Conservation (phyloP, 306 rosid genomes). For the Geum urbanum region DNA sequence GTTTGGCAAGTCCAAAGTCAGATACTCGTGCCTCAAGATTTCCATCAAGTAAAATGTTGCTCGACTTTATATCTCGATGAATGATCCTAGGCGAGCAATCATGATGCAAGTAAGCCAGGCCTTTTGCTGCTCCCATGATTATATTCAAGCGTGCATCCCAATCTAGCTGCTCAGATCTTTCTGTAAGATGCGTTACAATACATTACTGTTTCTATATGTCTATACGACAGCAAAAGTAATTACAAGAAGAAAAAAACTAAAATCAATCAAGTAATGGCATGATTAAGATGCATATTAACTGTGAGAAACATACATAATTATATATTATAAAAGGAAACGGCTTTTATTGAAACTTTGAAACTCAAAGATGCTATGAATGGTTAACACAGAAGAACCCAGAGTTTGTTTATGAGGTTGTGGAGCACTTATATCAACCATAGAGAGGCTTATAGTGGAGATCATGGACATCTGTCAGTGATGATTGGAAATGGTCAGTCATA, state of each 20-base stretch:
- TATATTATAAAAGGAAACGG: no score
- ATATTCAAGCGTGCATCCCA: slow-evolving; percentile 97
- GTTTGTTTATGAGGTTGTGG: no score
- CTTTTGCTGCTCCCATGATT: slow-evolving; percentile 97
- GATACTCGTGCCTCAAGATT: slow-evolving; percentile 95
- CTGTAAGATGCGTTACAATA: slow-evolving; percentile 42
- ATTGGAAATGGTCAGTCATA: no score
- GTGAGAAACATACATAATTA: no score
- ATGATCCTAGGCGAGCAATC: slow-evolving; percentile 97
- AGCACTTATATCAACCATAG: no score
- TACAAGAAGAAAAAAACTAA: not conserved
- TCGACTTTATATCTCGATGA: slow-evolving; percentile 95
- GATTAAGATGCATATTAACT: no score
- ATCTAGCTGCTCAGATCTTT: slow-evolving; percentile 83
- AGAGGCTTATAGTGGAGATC: no score
- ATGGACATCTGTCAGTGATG: no score
- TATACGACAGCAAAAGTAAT: not conserved
- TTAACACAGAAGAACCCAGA: no score
- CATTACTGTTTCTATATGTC: slow-evolving; percentile 25
- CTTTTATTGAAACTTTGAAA: no score
- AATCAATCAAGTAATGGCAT: no score
- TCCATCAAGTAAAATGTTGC: slow-evolving; percentile 93
- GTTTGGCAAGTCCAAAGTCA: slow-evolving; percentile 98
- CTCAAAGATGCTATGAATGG: no score
- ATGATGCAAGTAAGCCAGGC: slow-evolving; percentile 96